phyloP scores from a whole-genome alignment of 495 filamentous ascomycete species.

The Aspergillus avenaceus region DNA sequence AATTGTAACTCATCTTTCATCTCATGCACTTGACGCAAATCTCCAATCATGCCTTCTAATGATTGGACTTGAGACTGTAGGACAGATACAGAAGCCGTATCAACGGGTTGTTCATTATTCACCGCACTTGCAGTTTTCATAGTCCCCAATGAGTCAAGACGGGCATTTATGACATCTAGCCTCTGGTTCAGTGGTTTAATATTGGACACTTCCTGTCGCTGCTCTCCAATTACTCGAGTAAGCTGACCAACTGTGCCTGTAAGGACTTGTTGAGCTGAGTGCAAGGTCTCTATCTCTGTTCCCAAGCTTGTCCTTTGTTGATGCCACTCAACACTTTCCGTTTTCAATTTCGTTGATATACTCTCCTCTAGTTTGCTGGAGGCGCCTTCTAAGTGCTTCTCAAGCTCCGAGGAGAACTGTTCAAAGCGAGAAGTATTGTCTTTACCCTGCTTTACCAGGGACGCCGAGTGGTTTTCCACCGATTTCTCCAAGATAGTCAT shows the following conservation, averaged over 20 bases:
- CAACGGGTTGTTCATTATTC: not conserved
- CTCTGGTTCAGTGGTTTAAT: not conserved
- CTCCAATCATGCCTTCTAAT: not conserved
- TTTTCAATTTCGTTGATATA: not conserved
- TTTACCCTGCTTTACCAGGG: not conserved
- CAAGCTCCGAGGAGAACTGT: not conserved
- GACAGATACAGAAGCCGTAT: not conserved
- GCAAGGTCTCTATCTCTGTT: constrained; percentile 1
- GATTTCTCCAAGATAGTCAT: not conserved
- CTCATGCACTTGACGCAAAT: constrained; percentile 9
- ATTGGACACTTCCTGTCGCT: constrained; percentile 5
- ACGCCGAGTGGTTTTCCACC: not conserved
- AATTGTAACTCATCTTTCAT: constrained; percentile 19
- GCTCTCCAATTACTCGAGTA: not conserved
- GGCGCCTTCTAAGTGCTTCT: not conserved
- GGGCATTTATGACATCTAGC: not conserved
- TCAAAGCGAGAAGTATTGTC: not conserved
- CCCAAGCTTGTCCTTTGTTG: not conserved
- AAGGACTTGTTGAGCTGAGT: constrained; percentile 1
- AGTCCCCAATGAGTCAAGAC: not conserved
- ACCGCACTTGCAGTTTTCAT: not conserved
- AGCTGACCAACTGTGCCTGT: not conserved
- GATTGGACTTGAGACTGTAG: not conserved
- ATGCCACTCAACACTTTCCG: not conserved
- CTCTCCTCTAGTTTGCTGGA: not conserved